Evolutionary conservation across 345 rosid species (phyloP), one percentile per base, ranked within the genome.

Genomic region (Bruguiera gymnorhiza): DNA sequence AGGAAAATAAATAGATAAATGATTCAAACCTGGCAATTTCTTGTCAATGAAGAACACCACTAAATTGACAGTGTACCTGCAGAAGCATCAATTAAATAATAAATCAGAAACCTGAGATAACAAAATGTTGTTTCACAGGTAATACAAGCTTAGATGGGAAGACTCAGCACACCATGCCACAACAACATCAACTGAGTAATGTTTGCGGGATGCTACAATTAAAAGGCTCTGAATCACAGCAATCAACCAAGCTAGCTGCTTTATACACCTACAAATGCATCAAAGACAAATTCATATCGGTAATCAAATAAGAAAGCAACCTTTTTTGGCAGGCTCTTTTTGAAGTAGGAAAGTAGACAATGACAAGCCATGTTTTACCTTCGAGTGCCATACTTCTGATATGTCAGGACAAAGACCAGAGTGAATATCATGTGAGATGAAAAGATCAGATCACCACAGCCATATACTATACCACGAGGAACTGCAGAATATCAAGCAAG

Each of bases 351-450:
- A 62, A 20, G 20, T 46, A 52, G 2, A 26, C 6, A 36, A 31
- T 29, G 8, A 62, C n/a, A 69, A 39, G 31, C 55, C 48, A 53
- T 70, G 61, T 7, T 64, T 66, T 90, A 96, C 99, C 99, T 96
- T 76, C 70, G 73, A 29, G 97, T 78, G 68, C 99, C 99, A 74
- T 96, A 92, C 80, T 90, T 92, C 85, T 96, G 99, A 79, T 92
- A 96, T 6, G 96, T 86, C 59, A 77, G 93, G 68, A 96, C 97
- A 79, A 96, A 96, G 62, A 92, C 95, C 2, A 96, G 83, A 52
- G 97, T 89, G 73, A 96, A 96, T 76, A 96, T 96, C 98, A 92
- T 96, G 79, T 96, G 98, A 6, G 98, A 96, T 66, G 99, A 96
- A 79, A 96, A 96, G 50, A 96, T 96, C 84, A 96, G 78, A 83